A percentile compares a stretch with the other conserved stretches of the same genome.
phyloP scores from a whole-genome alignment of 345 rosid species.

The Populus tremula region DNA sequence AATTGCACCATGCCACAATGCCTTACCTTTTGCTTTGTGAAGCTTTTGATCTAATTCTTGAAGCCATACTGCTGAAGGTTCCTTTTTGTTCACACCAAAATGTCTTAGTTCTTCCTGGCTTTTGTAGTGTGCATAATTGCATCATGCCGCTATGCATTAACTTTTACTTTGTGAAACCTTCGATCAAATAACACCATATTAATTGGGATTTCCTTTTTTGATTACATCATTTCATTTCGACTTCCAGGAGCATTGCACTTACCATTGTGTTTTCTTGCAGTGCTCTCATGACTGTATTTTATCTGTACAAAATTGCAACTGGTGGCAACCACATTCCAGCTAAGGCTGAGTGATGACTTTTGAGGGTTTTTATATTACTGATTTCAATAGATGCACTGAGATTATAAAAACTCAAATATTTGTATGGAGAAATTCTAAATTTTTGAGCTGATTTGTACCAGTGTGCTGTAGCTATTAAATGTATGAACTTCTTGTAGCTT shows the following conservation, averaged over 20 bases:
- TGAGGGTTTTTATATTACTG: background rate
- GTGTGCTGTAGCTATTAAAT: background rate
- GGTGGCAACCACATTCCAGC: constrained; percentile 80
- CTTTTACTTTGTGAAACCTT: background rate
- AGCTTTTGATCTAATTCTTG: background rate
- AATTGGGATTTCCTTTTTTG: background rate
- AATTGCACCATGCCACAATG: background rate
- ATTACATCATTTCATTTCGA: background rate
- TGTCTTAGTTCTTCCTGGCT: background rate
- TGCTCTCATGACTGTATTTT: constrained; percentile 82
- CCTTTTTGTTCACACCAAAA: no score
- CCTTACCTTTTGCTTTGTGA: background rate
- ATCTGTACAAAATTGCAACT: constrained; percentile 70
- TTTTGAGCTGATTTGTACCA: constrained; percentile 1
- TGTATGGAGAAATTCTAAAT: background rate
- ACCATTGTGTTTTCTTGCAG: constrained; percentile 47
- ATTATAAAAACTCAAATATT: background rate
- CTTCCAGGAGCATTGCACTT: constrained; percentile 11
- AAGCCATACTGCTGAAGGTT: background rate
- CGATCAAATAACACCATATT: background rate
- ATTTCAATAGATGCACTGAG: constrained; percentile 6
- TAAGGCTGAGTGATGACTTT: constrained; percentile 59
- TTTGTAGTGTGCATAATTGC: background rate
- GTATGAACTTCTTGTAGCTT: background rate
- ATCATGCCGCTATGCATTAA: background rate